These are phyloP conservation scores for Paramarasmius palmivorus DNA, from an alignment of 1,284 basidiomycete genomes.

Conservation along the genomic window DNA sequence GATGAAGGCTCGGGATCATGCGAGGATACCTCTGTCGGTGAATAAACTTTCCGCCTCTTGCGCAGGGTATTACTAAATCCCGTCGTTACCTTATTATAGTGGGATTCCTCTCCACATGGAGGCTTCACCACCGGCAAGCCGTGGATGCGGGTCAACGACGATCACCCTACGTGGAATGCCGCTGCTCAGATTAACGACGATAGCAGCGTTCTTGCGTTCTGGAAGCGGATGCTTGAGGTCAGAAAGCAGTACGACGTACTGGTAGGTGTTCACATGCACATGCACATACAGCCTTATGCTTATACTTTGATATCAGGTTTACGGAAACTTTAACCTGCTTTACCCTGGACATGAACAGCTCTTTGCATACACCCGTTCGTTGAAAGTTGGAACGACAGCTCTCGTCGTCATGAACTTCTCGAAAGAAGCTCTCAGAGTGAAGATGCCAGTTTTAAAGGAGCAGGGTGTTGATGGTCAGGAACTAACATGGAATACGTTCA, in stretches of 20 bases:
- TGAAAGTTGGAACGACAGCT: constrained; percentile 31
- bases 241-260: constrained; percentile 58
- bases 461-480: neutral
- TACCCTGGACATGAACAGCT: constrained; percentile 46
- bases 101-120: constrained; percentile 55
- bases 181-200: constrained; percentile 46
- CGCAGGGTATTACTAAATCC: neutral
- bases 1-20: constrained; percentile 70
- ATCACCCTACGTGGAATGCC: constrained; percentile 66
- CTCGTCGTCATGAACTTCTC: constrained; percentile 58
- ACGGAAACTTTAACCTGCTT: constrained; percentile 57
- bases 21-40: constrained; percentile 67
- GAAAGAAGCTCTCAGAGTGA: constrained; percentile 16
- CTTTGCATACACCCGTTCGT: constrained; percentile 56
- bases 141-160: constrained; percentile 80
- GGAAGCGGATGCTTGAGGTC: constrained; percentile 50
- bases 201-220: constrained; percentile 59
- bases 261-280: constrained; percentile 31
- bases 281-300: neutral
- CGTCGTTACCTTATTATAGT: constrained; percentile 37
- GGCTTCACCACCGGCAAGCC: constrained; percentile 68
- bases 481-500: neutral
- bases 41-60: constrained; percentile 11
- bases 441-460: neutral
- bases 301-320: constrained; percentile 37